Conservation (phyloP, 2,329 filamentous ascomycete species). For the Ophiosphaerella herpotricha region DNA sequence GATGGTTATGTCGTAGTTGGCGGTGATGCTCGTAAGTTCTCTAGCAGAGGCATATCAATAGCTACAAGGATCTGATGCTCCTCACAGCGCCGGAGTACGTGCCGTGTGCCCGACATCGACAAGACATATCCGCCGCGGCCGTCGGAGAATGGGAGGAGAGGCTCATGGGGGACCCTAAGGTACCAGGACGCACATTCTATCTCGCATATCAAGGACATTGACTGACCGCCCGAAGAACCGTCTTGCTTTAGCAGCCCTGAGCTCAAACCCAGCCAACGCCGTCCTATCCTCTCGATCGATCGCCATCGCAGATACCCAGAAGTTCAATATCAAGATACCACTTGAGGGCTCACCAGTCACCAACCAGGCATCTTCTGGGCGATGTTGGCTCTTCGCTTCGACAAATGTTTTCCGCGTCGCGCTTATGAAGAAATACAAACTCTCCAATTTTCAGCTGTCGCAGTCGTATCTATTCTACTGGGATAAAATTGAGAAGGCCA, state of each 20-base stretch:
- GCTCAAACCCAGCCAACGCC: slow-evolving; percentile 66
- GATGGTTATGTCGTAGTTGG: slow-evolving; percentile 61
- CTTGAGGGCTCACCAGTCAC: slow-evolving; percentile 82
- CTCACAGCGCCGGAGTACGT: slow-evolving; percentile 31
- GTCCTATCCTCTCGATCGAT: slow-evolving; percentile 68
- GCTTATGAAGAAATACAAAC: slow-evolving; percentile 79
- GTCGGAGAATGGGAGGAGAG: slow-evolving; percentile 65
- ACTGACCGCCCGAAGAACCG: slow-evolving; percentile 57
- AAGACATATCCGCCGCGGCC: slow-evolving; percentile 56
- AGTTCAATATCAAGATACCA: slow-evolving; percentile 83
- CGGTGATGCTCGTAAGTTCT: slow-evolving; percentile 48
- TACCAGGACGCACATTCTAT: slow-evolving; percentile 31
- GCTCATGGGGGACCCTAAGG: slow-evolving; percentile 68
- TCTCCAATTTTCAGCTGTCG: slow-evolving; percentile 81
- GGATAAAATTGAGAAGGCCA: slow-evolving; percentile 91
- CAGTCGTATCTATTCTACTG: slow-evolving; percentile 90
- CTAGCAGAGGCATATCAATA: background rate
- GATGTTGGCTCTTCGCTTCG: slow-evolving; percentile 90
- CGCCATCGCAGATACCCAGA: slow-evolving; percentile 71
- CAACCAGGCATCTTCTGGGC: slow-evolving; percentile 78
- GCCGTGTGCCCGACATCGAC: slow-evolving; percentile 30
- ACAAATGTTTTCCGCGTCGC: slow-evolving; percentile 93
- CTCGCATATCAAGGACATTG: background rate
- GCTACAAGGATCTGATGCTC: slow-evolving; percentile 2
- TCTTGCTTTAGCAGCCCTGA: slow-evolving; percentile 75